Evolutionary conservation across 805 yeast species (phyloP).

Genomic region (Barnettozyma sucrosica): DNA sequence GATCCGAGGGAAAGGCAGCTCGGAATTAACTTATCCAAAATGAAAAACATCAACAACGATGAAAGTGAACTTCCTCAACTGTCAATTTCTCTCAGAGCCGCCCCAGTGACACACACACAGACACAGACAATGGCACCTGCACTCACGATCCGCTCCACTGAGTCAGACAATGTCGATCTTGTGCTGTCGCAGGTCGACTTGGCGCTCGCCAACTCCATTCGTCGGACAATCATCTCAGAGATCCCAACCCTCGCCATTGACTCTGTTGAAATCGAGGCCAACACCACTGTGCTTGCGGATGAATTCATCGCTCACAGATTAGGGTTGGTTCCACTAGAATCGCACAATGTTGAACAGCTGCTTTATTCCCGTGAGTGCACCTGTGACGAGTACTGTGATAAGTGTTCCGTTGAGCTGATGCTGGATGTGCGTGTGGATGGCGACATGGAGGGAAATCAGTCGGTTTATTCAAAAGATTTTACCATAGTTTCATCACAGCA

Average conservation of each 20-base stretch:
- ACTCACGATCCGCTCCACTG: conserved; percentile 64
- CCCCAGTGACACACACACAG: not conserved
- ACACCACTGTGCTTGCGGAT: conserved; percentile 93
- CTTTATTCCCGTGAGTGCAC: conserved; percentile 94
- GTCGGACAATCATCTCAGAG: conserved; percentile 92
- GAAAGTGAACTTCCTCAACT: not conserved
- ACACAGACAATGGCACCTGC: conserved; percentile 5
- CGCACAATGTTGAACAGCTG: conserved; percentile 76
- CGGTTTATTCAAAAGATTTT: conserved; percentile 82
- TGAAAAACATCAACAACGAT: not conserved
- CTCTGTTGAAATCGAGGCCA: conserved; percentile 86
- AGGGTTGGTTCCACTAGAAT: conserved; percentile 85
- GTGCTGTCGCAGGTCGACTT: conserved; percentile 82
- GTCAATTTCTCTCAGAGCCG: not conserved
- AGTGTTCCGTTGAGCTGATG: conserved; percentile 84
- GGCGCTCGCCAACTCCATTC: conserved; percentile 83
- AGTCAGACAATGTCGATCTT: conserved; percentile 83
- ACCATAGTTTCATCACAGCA: conserved; percentile 36
- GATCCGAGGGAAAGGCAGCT: too few relatives aligned
- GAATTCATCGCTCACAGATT: conserved; percentile 93
- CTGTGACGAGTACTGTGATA: conserved; percentile 95
- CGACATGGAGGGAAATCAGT: conserved; percentile 81
- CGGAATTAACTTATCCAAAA: not conserved
- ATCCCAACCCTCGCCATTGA: conserved; percentile 97
- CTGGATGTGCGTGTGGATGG: conserved; percentile 69